A percentile compares a stretch with the other conserved stretches of the same genome.
Conservation (phyloP, 2,329 filamentous ascomycete genomes). For the Epichloe aotearoae region DNA sequence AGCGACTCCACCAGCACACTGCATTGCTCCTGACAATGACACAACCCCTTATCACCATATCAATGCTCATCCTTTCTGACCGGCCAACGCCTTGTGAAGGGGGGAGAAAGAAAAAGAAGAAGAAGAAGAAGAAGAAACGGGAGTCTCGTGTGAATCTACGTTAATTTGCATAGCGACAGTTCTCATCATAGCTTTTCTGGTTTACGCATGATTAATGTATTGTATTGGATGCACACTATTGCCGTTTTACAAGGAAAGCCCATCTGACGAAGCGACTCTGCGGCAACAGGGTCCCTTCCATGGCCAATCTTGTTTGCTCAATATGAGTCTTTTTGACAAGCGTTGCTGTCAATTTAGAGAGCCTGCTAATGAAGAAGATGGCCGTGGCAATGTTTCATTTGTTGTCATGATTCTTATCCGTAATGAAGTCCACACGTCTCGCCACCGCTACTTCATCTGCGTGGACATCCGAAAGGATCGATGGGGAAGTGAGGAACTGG, state of each 20-base stretch:
- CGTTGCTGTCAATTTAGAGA: not conserved
- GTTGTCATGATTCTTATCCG: not conserved
- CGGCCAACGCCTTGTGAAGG: slow-evolving; percentile 10
- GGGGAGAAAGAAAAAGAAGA: slow-evolving; percentile 2
- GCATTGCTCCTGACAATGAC: not conserved
- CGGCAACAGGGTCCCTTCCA: not conserved
- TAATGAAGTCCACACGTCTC: not conserved
- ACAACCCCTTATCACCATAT: not conserved
- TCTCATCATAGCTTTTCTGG: slow-evolving; percentile 12
- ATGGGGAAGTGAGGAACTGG: not conserved
- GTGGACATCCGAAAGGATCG: not conserved
- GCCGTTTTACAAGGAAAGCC: not conserved
- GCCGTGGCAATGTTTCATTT: slow-evolving; percentile 2
- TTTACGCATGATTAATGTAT: not conserved
- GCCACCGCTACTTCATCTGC: not conserved
- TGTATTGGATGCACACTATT: not conserved
- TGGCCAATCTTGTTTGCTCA: not conserved
- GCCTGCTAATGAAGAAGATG: not conserved
- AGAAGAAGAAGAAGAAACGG: slow-evolving; percentile 10
- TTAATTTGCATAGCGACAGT: slow-evolving; percentile 26
- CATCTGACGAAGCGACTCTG: not conserved
- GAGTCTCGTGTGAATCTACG: slow-evolving; percentile 10
- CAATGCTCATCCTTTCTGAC: not conserved
- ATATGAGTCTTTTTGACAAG: not conserved
- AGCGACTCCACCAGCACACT: slow-evolving; percentile 3